A percentile compares a stretch with the other conserved stretches of the same genome.
phyloP scores from a whole-genome alignment of 2,329 filamentous ascomycete species.

The Bertia moriformis region DNA sequence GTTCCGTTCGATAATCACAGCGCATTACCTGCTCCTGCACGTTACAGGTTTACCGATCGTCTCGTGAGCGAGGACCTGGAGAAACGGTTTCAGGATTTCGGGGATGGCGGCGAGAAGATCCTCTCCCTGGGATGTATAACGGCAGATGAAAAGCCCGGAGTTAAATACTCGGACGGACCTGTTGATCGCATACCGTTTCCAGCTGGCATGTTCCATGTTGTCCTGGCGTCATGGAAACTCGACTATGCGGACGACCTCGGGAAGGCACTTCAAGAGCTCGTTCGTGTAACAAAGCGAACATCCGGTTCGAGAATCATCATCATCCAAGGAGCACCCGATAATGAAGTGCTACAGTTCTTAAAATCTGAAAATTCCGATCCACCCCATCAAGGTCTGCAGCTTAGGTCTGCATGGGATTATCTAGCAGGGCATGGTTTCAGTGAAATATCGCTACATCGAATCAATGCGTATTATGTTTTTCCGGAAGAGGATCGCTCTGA shows the following conservation, averaged over 20 bases:
- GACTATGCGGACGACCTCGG: neutral
- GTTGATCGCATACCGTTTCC: neutral
- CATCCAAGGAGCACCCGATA: neutral
- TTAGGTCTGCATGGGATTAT: neutral
- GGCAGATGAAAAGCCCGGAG: neutral
- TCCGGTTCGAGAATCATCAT: neutral
- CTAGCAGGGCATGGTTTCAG: neutral
- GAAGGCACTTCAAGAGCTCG: neutral
- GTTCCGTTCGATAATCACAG: neutral
- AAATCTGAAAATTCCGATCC: neutral
- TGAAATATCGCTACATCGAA: neutral
- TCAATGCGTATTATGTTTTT: neutral
- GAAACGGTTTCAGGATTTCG: neutral
- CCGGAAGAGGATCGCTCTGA: neutral
- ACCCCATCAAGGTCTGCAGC: neutral
- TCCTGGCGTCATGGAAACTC: neutral
- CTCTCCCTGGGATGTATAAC: neutral
- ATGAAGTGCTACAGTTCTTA: neutral
- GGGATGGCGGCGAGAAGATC: neutral
- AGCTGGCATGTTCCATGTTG: neutral
- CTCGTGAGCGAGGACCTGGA: neutral
- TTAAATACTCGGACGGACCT: neutral
- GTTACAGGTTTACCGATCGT: neutral
- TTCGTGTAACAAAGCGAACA: neutral
- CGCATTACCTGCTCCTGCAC: neutral